A percentile compares a stretch with the other conserved stretches of the same genome.
Evolutionary conservation across 1,284 basidiomycete species (phyloP).

Genomic region (Leucoagaricus sp.): DNA sequence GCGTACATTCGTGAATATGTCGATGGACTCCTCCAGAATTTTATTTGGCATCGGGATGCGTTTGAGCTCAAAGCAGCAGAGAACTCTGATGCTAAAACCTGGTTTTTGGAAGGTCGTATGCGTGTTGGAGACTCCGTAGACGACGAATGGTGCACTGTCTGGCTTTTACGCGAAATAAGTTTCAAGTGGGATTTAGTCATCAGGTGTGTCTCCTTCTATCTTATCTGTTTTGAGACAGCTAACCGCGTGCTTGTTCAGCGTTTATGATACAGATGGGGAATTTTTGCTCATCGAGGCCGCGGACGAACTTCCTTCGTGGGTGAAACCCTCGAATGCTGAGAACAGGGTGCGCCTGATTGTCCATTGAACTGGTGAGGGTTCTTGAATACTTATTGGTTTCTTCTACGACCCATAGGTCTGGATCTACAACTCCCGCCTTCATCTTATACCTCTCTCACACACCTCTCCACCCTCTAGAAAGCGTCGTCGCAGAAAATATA

Average conservation of each 20-base stretch:
- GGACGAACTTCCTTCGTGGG: constrained; percentile 87
- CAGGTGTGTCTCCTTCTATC: constrained; percentile 45
- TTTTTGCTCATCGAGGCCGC: constrained; percentile 97
- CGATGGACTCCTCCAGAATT: constrained; percentile 59
- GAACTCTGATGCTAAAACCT: constrained; percentile 42
- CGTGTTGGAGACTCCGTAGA: constrained; percentile 92
- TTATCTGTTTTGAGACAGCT: neutral
- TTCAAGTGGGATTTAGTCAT: constrained; percentile 76
- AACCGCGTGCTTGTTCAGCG: constrained; percentile 41
- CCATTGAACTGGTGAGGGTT: constrained; percentile 32
- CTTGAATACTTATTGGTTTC: constrained; percentile 25
- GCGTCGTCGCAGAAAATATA: constrained; percentile 45
- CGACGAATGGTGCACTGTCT: constrained; percentile 95
- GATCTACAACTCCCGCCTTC: constrained; percentile 82
- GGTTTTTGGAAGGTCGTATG: constrained; percentile 75
- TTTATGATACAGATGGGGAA: constrained; percentile 92
- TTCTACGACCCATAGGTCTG: constrained; percentile 67
- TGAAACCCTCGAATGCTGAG: constrained; percentile 86
- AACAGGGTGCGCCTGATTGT: constrained; percentile 75
- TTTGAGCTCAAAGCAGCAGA: constrained; percentile 78
- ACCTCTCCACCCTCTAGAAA: constrained; percentile 64
- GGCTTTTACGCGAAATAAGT: constrained; percentile 80
- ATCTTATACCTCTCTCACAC: constrained; percentile 82
- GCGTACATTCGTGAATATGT: constrained; percentile 66
- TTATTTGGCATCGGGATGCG: constrained; percentile 88